Conservation (phyloP, 108 stramenopile genomes). For the Cyclotella atomus region DNA sequence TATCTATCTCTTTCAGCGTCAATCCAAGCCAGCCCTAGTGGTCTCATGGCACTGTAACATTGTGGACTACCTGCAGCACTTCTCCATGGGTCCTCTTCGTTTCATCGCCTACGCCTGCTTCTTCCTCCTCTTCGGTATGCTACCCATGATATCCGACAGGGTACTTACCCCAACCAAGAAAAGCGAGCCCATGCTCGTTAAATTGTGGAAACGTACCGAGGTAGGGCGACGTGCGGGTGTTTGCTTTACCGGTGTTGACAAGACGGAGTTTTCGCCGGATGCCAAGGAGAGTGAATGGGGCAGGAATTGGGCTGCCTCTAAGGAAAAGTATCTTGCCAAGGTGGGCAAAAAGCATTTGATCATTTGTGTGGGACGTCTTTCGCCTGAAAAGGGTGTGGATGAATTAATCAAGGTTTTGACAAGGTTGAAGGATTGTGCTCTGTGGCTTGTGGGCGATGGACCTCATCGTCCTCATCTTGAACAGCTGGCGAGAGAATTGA, state of each 20-base stretch:
- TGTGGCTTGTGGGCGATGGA: slow-evolving; percentile 66
- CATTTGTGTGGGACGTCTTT: slow-evolving; percentile 54
- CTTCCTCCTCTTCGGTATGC: slow-evolving; percentile 45
- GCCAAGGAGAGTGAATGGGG: slow-evolving; percentile 44
- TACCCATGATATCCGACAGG: slow-evolving; percentile 47
- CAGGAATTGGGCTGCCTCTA: slow-evolving; percentile 37
- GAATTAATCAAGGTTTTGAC: slow-evolving; percentile 46
- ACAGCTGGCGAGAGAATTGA: slow-evolving; percentile 21
- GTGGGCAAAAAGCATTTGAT: slow-evolving; percentile 41
- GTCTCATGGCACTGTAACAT: slow-evolving; percentile 63
- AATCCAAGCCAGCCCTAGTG: slow-evolving; percentile 54
- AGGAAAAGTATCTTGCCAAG: slow-evolving; percentile 32
- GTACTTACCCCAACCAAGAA: slow-evolving; percentile 56
- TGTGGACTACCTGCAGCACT: slow-evolving; percentile 52
- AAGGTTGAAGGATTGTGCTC: slow-evolving; percentile 34
- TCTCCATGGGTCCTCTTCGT: slow-evolving; percentile 35
- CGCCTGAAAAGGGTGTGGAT: slow-evolving; percentile 57
- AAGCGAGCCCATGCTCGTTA: slow-evolving; percentile 43
- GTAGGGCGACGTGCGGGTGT: slow-evolving; percentile 38
- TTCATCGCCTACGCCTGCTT: slow-evolving; percentile 30
- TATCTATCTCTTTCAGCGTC: no score
- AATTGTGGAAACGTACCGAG: slow-evolving; percentile 30
- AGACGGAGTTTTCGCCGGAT: slow-evolving; percentile 37
- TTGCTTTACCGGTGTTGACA: slow-evolving; percentile 52
- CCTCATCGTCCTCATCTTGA: slow-evolving; percentile 45